These are phyloP conservation scores for Populus trichocarpa DNA, from an alignment of 441 rosid genomes.

Conservation along the genomic window DNA sequence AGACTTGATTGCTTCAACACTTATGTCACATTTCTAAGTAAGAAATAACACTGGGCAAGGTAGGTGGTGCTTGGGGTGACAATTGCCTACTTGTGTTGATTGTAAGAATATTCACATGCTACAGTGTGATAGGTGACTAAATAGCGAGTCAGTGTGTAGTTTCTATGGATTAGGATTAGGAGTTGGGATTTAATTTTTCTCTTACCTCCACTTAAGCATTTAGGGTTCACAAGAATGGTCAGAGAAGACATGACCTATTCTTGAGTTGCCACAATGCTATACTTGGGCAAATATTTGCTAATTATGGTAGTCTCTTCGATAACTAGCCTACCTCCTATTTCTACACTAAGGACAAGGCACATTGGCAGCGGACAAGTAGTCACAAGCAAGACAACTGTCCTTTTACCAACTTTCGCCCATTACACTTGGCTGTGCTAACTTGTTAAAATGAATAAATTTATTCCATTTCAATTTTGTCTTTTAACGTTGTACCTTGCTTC, in stretches of 20 bases:
- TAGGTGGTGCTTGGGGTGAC: no score
- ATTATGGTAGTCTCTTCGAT: neutral
- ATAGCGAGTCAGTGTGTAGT: no score
- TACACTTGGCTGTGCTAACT: neutral
- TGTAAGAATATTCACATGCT: no score
- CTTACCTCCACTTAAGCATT: neutral
- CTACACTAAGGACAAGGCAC: neutral
- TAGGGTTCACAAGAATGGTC: neutral
- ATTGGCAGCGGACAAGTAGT: neutral
- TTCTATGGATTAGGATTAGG: no score
- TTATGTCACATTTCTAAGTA: no score
- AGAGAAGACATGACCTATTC: neutral
- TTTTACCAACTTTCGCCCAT: neutral
- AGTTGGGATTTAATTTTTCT: no score
- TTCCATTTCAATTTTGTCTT: neutral
- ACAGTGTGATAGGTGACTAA: no score
- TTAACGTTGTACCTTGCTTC: neutral
- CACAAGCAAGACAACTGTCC: neutral
- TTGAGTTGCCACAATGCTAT: neutral
- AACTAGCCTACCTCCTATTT: neutral
- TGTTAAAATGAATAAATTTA: no score
- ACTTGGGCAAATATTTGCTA: neutral
- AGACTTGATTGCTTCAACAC: no score
- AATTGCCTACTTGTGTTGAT: no score
- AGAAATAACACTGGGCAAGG: no score